A percentile compares a stretch with the other conserved stretches of the same genome.
phyloP scores from a whole-genome alignment of 2,329 filamentous ascomycete species.

The Paraconiothyrium brasiliense region DNA sequence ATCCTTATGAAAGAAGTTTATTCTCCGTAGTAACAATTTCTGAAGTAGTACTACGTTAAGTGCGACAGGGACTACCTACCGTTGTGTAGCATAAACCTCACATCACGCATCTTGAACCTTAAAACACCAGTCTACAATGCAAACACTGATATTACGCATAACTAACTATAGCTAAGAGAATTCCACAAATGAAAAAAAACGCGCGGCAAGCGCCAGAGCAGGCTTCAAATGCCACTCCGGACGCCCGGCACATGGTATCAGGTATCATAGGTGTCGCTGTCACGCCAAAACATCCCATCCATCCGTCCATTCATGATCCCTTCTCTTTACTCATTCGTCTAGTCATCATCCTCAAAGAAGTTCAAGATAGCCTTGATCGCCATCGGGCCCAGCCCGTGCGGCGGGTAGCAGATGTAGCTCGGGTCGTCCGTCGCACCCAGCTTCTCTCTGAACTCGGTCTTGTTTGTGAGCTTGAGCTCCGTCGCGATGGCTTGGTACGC shows the following conservation, averaged over 20 bases:
- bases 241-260: constrained; percentile 13
- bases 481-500: constrained; percentile 85
- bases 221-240: constrained; percentile 2
- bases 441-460: constrained; percentile 91
- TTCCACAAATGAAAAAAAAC: constrained; percentile 2
- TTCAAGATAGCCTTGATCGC: constrained; percentile 87
- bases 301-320: constrained; percentile 11
- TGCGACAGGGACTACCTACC: too few species aligned
- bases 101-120: neutral
- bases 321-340: constrained; percentile 21
- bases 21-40: too few species aligned
- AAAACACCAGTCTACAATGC: neutral
- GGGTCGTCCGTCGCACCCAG: constrained; percentile 85
- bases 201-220: neutral
- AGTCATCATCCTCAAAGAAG: constrained; percentile 80
- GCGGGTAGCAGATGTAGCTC: constrained; percentile 89
- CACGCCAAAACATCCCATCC: neutral
- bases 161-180: neutral
- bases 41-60: too few species aligned
- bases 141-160: constrained; percentile 1
- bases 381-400: constrained; percentile 81
- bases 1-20: too few species aligned
- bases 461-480: constrained; percentile 82
- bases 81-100: too few species aligned
- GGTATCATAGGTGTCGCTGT: neutral